Evolutionary conservation across 2,329 filamentous ascomycete species (phyloP), one percentile per base, ranked within the genome.

Genomic region (Sporothrix humicola): DNA sequence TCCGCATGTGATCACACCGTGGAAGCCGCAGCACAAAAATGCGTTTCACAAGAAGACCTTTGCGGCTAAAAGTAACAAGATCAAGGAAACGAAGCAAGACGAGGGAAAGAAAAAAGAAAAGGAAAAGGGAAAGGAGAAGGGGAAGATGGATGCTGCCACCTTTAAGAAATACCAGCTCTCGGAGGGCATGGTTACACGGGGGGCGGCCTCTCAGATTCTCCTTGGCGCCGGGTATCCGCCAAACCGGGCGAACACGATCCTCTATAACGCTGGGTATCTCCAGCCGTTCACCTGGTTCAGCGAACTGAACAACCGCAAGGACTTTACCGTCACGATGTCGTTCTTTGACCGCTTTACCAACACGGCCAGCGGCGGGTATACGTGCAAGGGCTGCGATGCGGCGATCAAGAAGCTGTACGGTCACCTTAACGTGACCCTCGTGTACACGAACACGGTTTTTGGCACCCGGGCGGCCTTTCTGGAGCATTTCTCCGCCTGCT

Each of bases 401-500:
- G 66, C 42, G 2, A 50, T 66, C 17, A 20, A 48, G 8, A 42
- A 13, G 17, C 17, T 70, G 61, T 72, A 69, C 37, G 58, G 56
- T 23, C 17, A 48, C 2, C 46, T 66, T 5, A 50, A 42, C 7
- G 63, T 66, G 10, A 15, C 15, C 26, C 69, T 70, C 20, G 44
- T 42, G 17, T 74, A 74, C 12, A 48, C 10, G 9, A 69, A 54
- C n/a, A 68, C 71, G 4, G 37, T 59, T n/a, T 74, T 58, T 52
- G 52, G 71, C 23, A 71, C 65, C 31, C 42, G 66, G 42, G 6
- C 9, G 2, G 50, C 66, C 8, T 74, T 72, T 56, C 9, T 72
- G 13, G 20, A 56, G 2, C 73, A 74, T 44, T 71, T 71, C 37
- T 6, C 1, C 3, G n/a, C 8, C 15, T 72, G 71, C 15, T 58